Conservation (phyloP, 768 basidiomycete species). For the Leccinum rimulosum region DNA sequence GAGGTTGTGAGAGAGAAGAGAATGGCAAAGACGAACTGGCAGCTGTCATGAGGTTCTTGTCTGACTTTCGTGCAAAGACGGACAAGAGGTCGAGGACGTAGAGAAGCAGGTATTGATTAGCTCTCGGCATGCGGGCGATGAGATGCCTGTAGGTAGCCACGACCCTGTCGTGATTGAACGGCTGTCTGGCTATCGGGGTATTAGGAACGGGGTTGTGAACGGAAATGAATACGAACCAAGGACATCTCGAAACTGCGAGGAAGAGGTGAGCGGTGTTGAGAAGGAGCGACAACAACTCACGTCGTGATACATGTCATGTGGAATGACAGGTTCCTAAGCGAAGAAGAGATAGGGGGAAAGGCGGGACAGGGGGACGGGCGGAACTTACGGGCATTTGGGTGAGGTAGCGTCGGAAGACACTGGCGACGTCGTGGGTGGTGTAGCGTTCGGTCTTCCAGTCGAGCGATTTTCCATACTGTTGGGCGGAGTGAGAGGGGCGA, state of each 20-base stretch:
- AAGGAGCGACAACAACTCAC: slow-evolving; percentile 46
- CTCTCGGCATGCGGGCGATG: slow-evolving; percentile 79
- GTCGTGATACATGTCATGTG: slow-evolving; percentile 81
- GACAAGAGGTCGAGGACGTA: slow-evolving; percentile 95
- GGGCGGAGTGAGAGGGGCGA: slow-evolving; percentile 6
- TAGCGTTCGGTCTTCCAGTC: slow-evolving; percentile 87
- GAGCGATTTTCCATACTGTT: slow-evolving; percentile 87
- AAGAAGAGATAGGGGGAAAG: slow-evolving; percentile 9
- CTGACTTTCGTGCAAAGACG: slow-evolving; percentile 88
- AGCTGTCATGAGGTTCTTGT: slow-evolving; percentile 95
- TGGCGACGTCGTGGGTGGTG: slow-evolving; percentile 96
- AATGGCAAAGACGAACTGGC: slow-evolving; percentile 58
- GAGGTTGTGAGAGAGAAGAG: neutral
- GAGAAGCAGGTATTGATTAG: slow-evolving; percentile 93
- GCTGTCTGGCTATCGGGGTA: slow-evolving; percentile 53
- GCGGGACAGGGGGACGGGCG: neutral
- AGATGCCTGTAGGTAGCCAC: slow-evolving; percentile 80
- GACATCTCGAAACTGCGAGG: slow-evolving; percentile 69
- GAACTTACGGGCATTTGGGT: slow-evolving; percentile 91
- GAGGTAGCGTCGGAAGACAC: slow-evolving; percentile 92
- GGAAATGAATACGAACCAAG: slow-evolving; percentile 48
- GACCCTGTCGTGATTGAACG: slow-evolving; percentile 66
- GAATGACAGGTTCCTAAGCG: slow-evolving; percentile 89
- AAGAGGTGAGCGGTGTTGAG: slow-evolving; percentile 8
- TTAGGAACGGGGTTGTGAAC: slow-evolving; percentile 13